These are phyloP conservation scores for Rhizomucor pusillus DNA, from an alignment of 371 early-diverging fungal genomes.

Conservation along the genomic window DNA sequence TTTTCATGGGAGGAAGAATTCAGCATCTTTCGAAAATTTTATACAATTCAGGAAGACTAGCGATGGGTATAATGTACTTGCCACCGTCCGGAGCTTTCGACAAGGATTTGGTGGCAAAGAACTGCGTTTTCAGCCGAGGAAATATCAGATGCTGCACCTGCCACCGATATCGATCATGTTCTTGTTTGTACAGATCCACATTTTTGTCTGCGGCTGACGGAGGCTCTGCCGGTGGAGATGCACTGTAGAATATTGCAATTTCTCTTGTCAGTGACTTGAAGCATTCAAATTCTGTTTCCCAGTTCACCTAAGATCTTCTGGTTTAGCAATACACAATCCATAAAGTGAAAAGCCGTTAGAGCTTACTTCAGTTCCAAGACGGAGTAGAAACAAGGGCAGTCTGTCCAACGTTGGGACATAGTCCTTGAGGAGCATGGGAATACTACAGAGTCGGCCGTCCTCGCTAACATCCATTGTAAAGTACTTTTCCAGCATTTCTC, in stretches of 20 bases:
- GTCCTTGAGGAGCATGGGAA: conserved; percentile 79
- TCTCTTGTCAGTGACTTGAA: conserved; percentile 71
- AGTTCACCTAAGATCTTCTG: conserved; percentile 61
- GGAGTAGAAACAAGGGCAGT: conserved; percentile 77
- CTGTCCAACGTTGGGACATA: conserved; percentile 83
- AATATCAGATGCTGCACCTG: conserved; percentile 76
- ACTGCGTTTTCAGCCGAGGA: conserved; percentile 68
- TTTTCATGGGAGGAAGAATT: conserved; percentile 2
- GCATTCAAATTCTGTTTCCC: conserved; percentile 79
- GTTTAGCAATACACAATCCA: background rate
- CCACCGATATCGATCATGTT: conserved; percentile 48
- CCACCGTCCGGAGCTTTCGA: conserved; percentile 47
- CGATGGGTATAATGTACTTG: conserved; percentile 62
- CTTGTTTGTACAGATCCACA: conserved; percentile 13
- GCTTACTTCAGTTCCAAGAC: conserved; percentile 71
- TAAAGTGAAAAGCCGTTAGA: background rate
- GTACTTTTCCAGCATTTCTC: conserved; percentile 84
- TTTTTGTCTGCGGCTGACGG: conserved; percentile 8
- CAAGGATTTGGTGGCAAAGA: conserved; percentile 60
- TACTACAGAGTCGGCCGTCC: conserved; percentile 55
- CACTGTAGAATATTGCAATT: conserved; percentile 76
- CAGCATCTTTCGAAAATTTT: conserved; percentile 91
- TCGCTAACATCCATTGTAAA: conserved; percentile 72
- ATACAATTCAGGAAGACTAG: conserved; percentile 86
- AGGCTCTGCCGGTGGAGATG: conserved; percentile 58